Base-by-base conservation (phyloP, 2,329 filamentous ascomycete genomes). In the Penicillium sp. region DNA sequence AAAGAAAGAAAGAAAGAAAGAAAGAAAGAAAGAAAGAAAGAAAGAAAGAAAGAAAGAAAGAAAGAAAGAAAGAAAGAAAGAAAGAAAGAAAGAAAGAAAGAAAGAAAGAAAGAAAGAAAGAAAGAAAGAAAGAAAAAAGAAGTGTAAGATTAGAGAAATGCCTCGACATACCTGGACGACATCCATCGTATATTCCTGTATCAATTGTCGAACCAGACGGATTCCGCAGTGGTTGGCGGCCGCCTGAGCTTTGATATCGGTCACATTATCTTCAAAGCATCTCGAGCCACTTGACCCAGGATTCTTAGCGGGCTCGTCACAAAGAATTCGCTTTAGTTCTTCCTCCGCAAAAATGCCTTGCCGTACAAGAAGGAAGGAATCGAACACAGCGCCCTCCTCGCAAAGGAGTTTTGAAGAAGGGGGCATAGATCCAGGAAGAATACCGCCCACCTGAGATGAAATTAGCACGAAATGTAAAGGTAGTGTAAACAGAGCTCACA, bases 151-250 rank as follows among this genome's bases (percentile, higher is more conserved):
- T n/a, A n/a, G n/a, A n/a, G n/a, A n/a, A 27, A 27, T 7, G 7
- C 26, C 26, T 6, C 26, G 6, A 24, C 12, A 34, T 46, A 88
- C 85, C 58, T 89, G 84, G 0, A 91, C 89, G 0, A 88, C 85
- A 3, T 84, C 77, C 65, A 89, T 83, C 3, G 84, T 83, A 60
- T 90, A 91, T 62, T 92, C 89, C 23, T 82, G 80, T 59, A 91
- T 90, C 4, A 91, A 73, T 0, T 80, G 78, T 32, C 78, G 80
- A 55, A 92, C 90, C 7, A 91, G 78, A 37, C 83, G 86, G 62
- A 91, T 91, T 4, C 90, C 90, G 65, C 90, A 90, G 62, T 90
- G 86, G 62, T 93, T 93, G 9, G 89, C 88, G 2, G 90, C 88
- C 3, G 91, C 84, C 65, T 92, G 88, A 0, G 90, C 90, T 70